A percentile compares a stretch with the other conserved stretches of the same genome.
Evolutionary conservation across 176 grass and related monocot species (phyloP).

Genomic region (Oryza glumipatula): DNA sequence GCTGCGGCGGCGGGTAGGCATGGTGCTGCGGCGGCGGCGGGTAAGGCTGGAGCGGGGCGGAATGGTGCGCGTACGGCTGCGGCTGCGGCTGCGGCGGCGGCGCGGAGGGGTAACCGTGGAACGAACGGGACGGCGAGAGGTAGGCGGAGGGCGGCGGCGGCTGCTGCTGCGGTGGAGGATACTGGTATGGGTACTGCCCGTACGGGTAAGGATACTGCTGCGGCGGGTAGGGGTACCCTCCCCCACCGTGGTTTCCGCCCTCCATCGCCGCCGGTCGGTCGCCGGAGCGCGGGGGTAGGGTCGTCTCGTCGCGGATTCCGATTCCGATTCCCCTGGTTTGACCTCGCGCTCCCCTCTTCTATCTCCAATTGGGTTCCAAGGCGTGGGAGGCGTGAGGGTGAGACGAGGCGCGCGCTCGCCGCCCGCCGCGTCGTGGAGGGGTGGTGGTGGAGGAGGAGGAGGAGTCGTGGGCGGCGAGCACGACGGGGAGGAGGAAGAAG

Average conservation of each 20-base stretch:
- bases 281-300: no score
- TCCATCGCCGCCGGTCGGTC: constrained; percentile 38
- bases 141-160: constrained; percentile 20
- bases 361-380: not conserved
- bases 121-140: constrained; percentile 50
- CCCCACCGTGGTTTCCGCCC: constrained; percentile 26
- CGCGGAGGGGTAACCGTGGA: constrained; percentile 38
- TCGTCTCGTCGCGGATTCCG: not conserved
- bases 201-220: constrained; percentile 28
- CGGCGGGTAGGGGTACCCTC: constrained; percentile 35
- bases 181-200: constrained; percentile 39
- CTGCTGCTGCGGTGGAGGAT: constrained; percentile 36
- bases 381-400: not conserved
- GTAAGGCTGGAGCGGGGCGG: constrained; percentile 47
- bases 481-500: not conserved
- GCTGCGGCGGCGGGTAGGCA: constrained; percentile 28
- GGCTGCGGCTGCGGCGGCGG: constrained; percentile 29
- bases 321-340: not conserved
- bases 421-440: not conserved
- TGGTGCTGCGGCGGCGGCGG: constrained; percentile 43
- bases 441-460: not conserved
- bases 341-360: not conserved
- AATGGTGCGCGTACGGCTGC: constrained; percentile 52
- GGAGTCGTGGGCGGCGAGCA: constrained; percentile 38
- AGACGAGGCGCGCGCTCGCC: not conserved